phyloP scores from a whole-genome alignment of 768 basidiomycete genomes.

The Daedalea quercina region DNA sequence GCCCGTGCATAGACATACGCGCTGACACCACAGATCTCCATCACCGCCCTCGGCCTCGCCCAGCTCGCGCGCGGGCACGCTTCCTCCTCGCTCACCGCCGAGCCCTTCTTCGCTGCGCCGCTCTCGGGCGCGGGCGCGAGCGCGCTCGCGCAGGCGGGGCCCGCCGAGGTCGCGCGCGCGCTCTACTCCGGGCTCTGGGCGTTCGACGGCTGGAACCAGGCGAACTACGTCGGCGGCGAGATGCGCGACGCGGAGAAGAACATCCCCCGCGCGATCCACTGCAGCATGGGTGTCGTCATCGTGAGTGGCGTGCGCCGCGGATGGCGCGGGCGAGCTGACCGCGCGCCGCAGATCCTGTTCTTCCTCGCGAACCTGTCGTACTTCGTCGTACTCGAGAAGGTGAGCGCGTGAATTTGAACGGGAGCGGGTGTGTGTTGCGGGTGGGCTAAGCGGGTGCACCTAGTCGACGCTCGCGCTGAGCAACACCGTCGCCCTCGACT shows the following conservation, averaged over 20 bases:
- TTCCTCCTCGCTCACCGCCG: slow-evolving; percentile 52
- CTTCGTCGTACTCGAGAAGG: slow-evolving; percentile 88
- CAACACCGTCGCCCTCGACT: slow-evolving; percentile 88
- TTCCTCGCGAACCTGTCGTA: slow-evolving; percentile 85
- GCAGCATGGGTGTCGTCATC: slow-evolving; percentile 77
- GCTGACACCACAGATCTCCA: slow-evolving; percentile 65
- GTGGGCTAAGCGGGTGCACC: too few species aligned
- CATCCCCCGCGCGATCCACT: slow-evolving; percentile 83
- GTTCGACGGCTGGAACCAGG: slow-evolving; percentile 95
- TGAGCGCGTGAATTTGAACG: slow-evolving; percentile 21
- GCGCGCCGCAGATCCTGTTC: slow-evolving; percentile 55
- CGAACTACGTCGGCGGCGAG: slow-evolving; percentile 87
- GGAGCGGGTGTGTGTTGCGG: too few species aligned
- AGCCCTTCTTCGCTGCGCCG: slow-evolving; percentile 65
- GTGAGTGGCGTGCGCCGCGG: slow-evolving; percentile 33
- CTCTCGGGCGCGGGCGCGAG: slow-evolving; percentile 39
- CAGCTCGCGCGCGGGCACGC: slow-evolving; percentile 69
- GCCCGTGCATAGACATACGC: too few species aligned
- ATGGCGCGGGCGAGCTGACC: not conserved
- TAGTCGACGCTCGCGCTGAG: slow-evolving; percentile 62
- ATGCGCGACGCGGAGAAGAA: slow-evolving; percentile 78
- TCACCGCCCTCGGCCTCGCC: slow-evolving; percentile 74
- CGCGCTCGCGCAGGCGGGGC: slow-evolving; percentile 17
- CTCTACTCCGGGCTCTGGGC: slow-evolving; percentile 95
- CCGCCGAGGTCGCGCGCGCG: slow-evolving; percentile 86